A percentile compares a stretch with the other conserved stretches of the same genome.
Evolutionary conservation across 257 asterid genomes (phyloP).

Genomic region (Fraxinus cuspidata): DNA sequence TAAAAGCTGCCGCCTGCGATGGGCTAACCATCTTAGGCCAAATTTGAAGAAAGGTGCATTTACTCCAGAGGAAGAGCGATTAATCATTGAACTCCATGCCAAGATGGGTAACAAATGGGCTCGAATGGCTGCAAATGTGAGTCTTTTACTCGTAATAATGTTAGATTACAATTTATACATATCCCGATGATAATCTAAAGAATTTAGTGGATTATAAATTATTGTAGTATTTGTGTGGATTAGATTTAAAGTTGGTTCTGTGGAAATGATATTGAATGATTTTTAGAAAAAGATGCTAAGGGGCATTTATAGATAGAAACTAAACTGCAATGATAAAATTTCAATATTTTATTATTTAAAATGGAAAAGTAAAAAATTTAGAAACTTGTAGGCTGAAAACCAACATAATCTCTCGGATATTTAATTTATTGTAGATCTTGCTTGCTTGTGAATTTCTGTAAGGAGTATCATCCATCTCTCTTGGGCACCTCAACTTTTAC

Average conservation of each 20-base stretch:
- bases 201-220: slow-evolving; percentile 19
- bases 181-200: slow-evolving; percentile 21
- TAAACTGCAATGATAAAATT: neutral
- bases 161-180: slow-evolving; percentile 10
- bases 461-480: neutral
- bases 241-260: slow-evolving; percentile 15
- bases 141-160: slow-evolving; percentile 18
- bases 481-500: neutral
- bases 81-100: slow-evolving; percentile 67
- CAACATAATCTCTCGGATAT: neutral
- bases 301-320: neutral
- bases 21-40: slow-evolving; percentile 81
- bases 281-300: neutral
- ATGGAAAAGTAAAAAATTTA: slow-evolving; percentile 13
- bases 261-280: neutral
- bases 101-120: slow-evolving; percentile 84
- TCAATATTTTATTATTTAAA: slow-evolving; percentile 10
- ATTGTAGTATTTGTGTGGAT: slow-evolving; percentile 3
- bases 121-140: slow-evolving; percentile 73
- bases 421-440: slow-evolving; percentile 5
- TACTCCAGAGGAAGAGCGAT: slow-evolving; percentile 58
- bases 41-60: slow-evolving; percentile 71
- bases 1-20: slow-evolving; percentile 65
- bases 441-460: slow-evolving; percentile 8
- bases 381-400: slow-evolving; percentile 13